Evolutionary conservation across 2,329 filamentous ascomycete genomes (phyloP).

Genomic region (Gnomoniopsis sp.): DNA sequence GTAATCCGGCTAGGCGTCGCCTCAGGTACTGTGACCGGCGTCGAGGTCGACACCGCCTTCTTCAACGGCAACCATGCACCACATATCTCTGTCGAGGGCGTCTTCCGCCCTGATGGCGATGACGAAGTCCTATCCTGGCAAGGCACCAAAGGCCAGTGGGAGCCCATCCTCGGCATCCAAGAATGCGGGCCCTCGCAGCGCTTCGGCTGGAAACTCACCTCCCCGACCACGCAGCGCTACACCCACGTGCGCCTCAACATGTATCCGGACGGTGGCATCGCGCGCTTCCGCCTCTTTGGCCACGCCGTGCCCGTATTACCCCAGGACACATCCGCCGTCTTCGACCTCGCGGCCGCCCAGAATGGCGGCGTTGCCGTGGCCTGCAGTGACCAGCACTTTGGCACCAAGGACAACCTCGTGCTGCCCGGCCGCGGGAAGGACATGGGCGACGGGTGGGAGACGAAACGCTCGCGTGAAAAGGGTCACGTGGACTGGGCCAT

Average conservation of each 20-base stretch:
- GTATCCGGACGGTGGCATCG: conserved; percentile 84
- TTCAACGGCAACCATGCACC: conserved; percentile 83
- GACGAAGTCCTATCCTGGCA: conserved; percentile 59
- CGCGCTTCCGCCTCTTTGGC: conserved; percentile 74
- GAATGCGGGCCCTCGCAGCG: conserved; percentile 72
- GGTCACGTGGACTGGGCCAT: conserved; percentile 80
- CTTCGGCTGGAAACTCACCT: conserved; percentile 67
- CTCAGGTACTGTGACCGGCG: conserved; percentile 67
- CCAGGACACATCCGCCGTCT: conserved; percentile 57
- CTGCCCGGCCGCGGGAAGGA: conserved; percentile 74
- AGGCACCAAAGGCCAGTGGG: conserved; percentile 61
- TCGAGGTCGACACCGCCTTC: conserved; percentile 78
- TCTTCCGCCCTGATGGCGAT: conserved; percentile 62
- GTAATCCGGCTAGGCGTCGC: conserved; percentile 64
- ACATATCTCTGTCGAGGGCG: conserved; percentile 73
- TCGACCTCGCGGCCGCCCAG: conserved; percentile 74
- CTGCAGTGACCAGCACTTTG: conserved; percentile 83
- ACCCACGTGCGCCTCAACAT: conserved; percentile 79
- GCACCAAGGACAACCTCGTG: conserved; percentile 76
- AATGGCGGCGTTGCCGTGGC: conserved; percentile 74
- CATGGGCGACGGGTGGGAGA: conserved; percentile 90
- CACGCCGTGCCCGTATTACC: conserved; percentile 75
- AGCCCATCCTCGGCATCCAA: conserved; percentile 65
- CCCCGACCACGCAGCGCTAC: conserved; percentile 61
- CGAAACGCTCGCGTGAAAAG: conserved; percentile 67